phyloP scores from a whole-genome alignment of 2,329 filamentous ascomycete genomes.

The Neopestalotiopsis clavispora region DNA sequence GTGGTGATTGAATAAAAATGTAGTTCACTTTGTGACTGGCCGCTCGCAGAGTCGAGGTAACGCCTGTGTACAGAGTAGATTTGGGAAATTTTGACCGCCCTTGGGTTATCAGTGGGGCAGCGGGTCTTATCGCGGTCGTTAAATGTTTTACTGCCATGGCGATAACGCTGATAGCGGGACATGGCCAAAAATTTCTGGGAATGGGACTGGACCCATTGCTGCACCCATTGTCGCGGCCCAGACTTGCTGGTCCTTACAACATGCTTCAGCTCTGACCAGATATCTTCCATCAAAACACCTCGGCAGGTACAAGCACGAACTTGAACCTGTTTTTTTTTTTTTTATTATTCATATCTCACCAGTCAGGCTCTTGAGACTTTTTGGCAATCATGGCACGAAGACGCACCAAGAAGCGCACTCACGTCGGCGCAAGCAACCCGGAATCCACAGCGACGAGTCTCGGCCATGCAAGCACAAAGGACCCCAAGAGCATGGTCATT shows the following conservation, averaged over 20 bases:
- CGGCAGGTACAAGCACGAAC: too few relatives aligned
- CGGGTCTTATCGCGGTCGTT: constrained; percentile 8
- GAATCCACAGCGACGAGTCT: constrained; percentile 56
- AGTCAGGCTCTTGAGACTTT: background rate
- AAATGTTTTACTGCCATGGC: constrained; percentile 1
- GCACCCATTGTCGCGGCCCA: constrained; percentile 14
- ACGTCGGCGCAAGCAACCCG: constrained; percentile 69
- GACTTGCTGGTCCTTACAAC: background rate
- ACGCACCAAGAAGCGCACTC: constrained; percentile 88
- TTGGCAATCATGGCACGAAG: constrained; percentile 71
- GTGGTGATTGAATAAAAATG: too few relatives aligned
- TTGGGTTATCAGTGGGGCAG: constrained; percentile 7
- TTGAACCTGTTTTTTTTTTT: too few relatives aligned
- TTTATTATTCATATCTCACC: constrained; percentile 11
- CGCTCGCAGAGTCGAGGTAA: background rate
- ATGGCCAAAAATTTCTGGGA: constrained; percentile 21
- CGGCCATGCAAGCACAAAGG: constrained; percentile 67
- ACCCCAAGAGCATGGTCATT: constrained; percentile 98
- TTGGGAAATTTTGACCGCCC: constrained; percentile 16
- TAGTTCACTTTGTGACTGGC: background rate
- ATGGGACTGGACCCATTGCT: background rate
- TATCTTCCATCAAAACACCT: too few relatives aligned
- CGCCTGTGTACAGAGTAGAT: background rate
- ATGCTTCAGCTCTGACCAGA: background rate
- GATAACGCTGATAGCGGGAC: constrained; percentile 14